phyloP scores from a whole-genome alignment of 129 eudicot species.

The Rutidosis leptorrhynchoides region DNA sequence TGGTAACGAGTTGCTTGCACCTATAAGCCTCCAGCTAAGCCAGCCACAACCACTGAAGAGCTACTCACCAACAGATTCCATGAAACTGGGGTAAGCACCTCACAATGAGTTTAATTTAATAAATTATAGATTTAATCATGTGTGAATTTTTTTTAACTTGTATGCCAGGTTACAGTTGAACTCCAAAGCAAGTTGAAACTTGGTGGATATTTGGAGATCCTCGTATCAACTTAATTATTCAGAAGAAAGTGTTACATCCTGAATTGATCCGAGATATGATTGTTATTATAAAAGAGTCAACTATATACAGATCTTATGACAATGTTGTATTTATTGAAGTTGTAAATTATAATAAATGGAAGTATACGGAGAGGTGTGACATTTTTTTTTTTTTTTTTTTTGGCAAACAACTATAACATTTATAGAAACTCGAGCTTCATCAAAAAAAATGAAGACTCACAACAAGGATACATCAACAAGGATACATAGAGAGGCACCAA shows the following conservation, averaged over 20 bases:
- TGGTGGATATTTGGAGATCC: slow-evolving; percentile 2
- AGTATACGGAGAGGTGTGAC: slow-evolving; percentile 7
- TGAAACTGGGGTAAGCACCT: slow-evolving; percentile 55
- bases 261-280: not conserved
- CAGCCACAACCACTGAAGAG: slow-evolving; percentile 52
- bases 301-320: not conserved
- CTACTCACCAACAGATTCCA: slow-evolving; percentile 38
- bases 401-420: too few relatives aligned
- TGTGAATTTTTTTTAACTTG: not conserved
- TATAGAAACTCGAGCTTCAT: too few relatives aligned
- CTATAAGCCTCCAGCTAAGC: slow-evolving; percentile 65
- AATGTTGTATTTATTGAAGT: slow-evolving; percentile 14
- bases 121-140: not conserved
- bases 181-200: slow-evolving; percentile 35
- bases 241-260: slow-evolving; percentile 5
- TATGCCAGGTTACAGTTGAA: slow-evolving; percentile 47
- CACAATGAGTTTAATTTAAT: not conserved
- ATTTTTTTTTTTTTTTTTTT: too few relatives aligned
- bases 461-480: too few relatives aligned
- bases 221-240: slow-evolving; percentile 12
- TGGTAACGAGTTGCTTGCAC: slow-evolving; percentile 39
- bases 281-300: slow-evolving; percentile 2
- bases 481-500: too few relatives aligned
- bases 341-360: slow-evolving; percentile 28
- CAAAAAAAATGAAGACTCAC: too few relatives aligned